A percentile compares a stretch with the other conserved stretches of the same genome.
phyloP scores from a whole-genome alignment of 2,329 filamentous ascomycete species.

The Westerdykella sp. region DNA sequence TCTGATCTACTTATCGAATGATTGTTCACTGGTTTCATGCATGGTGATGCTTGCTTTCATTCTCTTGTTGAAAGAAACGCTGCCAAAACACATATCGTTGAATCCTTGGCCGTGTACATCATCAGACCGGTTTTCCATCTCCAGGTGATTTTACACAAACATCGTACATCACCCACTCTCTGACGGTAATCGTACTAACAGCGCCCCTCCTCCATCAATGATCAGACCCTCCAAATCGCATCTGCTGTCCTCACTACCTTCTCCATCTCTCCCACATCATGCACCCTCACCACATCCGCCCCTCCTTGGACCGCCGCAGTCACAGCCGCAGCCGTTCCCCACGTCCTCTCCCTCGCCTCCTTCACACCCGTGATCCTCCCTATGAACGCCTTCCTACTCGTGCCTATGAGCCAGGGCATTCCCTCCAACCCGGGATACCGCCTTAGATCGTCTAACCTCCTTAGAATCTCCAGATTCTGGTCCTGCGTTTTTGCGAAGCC shows the following conservation, averaged over 20 bases:
- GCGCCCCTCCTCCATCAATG: no score
- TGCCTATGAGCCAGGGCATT: slow-evolving; percentile 82
- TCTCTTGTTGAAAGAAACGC: no score
- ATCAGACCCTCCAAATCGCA: slow-evolving; percentile 66
- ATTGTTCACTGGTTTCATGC: no score
- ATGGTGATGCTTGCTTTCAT: no score
- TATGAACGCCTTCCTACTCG: slow-evolving; percentile 85
- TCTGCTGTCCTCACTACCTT: slow-evolving; percentile 82
- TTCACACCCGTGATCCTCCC: slow-evolving; percentile 72
- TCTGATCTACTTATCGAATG: no score
- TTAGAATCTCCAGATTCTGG: slow-evolving; percentile 77
- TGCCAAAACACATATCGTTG: no score
- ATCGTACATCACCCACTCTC: no score
- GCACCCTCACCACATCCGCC: slow-evolving; percentile 85
- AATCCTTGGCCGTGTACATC: no score
- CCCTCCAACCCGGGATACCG: slow-evolving; percentile 50
- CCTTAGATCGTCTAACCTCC: slow-evolving; percentile 56
- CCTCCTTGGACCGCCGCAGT: slow-evolving; percentile 79
- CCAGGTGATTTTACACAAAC: no score
- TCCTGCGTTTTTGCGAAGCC: slow-evolving; percentile 81
- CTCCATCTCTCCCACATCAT: slow-evolving; percentile 82
- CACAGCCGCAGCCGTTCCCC: slow-evolving; percentile 85
- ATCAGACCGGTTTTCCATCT: no score
- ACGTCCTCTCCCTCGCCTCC: slow-evolving; percentile 63
- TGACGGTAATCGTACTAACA: no score